Base-by-base conservation (phyloP, 306 rosid genomes). In the Rosa rugosa region DNA sequence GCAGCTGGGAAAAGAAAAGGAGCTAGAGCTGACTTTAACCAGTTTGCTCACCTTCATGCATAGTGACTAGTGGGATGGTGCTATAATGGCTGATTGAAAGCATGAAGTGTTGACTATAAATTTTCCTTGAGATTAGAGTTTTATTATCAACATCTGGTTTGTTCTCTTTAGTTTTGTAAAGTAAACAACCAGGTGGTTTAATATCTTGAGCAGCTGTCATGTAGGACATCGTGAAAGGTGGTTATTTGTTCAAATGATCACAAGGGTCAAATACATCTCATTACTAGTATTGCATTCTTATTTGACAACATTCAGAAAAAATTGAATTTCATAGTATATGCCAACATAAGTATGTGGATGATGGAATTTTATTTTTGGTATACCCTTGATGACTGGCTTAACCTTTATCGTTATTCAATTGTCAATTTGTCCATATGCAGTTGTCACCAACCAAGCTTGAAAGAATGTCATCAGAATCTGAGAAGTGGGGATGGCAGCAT, bases 401-500 rank as follows among this genome's bases (percentile, higher is more conserved):
- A 11, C 23, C 49, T 44, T 69, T 2, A 42, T 31, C 41, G 31
- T 17, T 54, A 9, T 69, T 11, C 44, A 54, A 25, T 23, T 78
- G 57, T 62, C 23, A 16, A 12, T 7, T 44, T 23, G 25, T 65
- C 78, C 36, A 14, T 23, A 54, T 78, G 31, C 64, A 71, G 77
- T 71, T 18, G 42, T 62, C 66, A 2, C 16, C 54, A 71, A 8
- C 62, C 17, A 22, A n/a, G 45, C 36, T 59, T 69, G 84, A 75
- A 86, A 51, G 57, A 65, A 86, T 87, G 94, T 82, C 82, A 40
- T 73, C 84, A 2, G 83, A 87, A 45, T 87, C 85, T 69, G 91
- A 89, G 71, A 90, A 86, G 80, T 87, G 91, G 90, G 87, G 87
- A 40, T 87, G 90, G 89, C 86, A 86, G 73, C 94, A 90, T 69